Percentiles rank a stretch among this genome's conserved stretches.
Evolutionary conservation across 495 filamentous ascomycete genomes (phyloP).

Genomic region (Copromyces sp.): DNA sequence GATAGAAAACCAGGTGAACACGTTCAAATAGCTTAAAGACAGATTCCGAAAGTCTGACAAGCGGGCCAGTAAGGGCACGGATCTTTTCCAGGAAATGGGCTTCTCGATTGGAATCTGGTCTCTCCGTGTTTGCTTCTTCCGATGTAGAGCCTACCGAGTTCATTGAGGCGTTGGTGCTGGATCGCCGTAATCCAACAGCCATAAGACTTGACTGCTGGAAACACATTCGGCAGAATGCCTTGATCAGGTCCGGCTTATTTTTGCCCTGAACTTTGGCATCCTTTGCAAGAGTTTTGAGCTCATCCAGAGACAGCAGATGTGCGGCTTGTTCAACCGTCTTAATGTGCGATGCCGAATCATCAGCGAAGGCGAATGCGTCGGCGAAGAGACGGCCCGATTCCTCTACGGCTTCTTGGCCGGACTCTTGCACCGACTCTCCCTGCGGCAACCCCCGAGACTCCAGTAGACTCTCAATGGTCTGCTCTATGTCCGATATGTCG

Average conservation of each 20-base stretch:
- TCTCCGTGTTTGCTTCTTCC: conserved; percentile 5
- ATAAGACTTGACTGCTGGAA: conserved; percentile 61
- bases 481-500: conserved; percentile 66
- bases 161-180: conserved; percentile 36
- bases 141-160: conserved; percentile 9
- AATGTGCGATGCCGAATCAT: conserved; percentile 60
- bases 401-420: background rate
- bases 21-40: conserved; percentile 82
- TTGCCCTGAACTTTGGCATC: conserved; percentile 81
- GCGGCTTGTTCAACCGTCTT: conserved; percentile 78
- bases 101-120: conserved; percentile 30
- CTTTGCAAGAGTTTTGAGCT: conserved; percentile 76
- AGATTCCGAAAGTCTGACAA: conserved; percentile 65
- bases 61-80: conserved; percentile 66
- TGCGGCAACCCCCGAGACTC: conserved; percentile 8
- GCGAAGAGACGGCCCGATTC: conserved; percentile 40
- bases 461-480: conserved; percentile 50
- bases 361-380: conserved; percentile 62
- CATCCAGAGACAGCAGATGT: conserved; percentile 68
- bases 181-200: conserved; percentile 46
- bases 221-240: conserved; percentile 59
- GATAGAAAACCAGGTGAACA: conserved; percentile 90
- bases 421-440: background rate
- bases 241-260: conserved; percentile 74
- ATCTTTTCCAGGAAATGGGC: conserved; percentile 54